These are phyloP conservation scores for Populus hybrid DNA, from an alignment of 441 rosid genomes.

Conservation along the genomic window DNA sequence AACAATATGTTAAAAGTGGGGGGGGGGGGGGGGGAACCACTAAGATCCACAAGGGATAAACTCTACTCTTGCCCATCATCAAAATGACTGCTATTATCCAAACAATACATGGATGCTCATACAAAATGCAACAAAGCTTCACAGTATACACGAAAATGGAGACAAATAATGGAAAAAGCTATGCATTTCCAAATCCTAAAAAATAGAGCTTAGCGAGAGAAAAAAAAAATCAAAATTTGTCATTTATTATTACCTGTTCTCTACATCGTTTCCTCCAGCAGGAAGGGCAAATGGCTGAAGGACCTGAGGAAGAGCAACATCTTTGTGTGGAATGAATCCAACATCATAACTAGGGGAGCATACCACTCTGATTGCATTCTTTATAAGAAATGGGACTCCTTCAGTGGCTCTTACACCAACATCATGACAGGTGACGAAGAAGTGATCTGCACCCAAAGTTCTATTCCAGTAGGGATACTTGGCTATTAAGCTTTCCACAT, in stretches of 20 bases:
- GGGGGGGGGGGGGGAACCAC: neutral
- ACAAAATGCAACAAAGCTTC: neutral
- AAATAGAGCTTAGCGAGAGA: neutral
- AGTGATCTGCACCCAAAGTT: slow-evolving; percentile 95
- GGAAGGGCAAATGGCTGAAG: slow-evolving; percentile 95
- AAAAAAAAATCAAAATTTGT: neutral
- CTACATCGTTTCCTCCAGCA: slow-evolving; percentile 88
- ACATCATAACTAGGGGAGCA: slow-evolving; percentile 98
- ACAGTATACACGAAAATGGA: neutral
- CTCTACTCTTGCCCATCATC: neutral
- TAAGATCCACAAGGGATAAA: neutral
- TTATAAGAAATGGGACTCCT: slow-evolving; percentile 67
- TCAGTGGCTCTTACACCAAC: slow-evolving; percentile 97
- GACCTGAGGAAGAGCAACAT: slow-evolving; percentile 91
- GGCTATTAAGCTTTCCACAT: slow-evolving; percentile 59
- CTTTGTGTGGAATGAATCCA: slow-evolving; percentile 92
- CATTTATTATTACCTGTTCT: slow-evolving; percentile 53
- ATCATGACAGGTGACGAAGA: slow-evolving; percentile 95
- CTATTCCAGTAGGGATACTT: slow-evolving; percentile 95
- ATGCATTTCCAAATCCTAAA: neutral
- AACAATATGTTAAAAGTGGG: too few species aligned
- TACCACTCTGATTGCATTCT: slow-evolving; percentile 87
- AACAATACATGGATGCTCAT: neutral
- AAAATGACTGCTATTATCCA: neutral
- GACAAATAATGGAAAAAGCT: neutral